A percentile compares a stretch with the other conserved stretches of the same genome.
Evolutionary conservation across 805 yeast species (phyloP).

Genomic region (Yarrowia deformans): DNA sequence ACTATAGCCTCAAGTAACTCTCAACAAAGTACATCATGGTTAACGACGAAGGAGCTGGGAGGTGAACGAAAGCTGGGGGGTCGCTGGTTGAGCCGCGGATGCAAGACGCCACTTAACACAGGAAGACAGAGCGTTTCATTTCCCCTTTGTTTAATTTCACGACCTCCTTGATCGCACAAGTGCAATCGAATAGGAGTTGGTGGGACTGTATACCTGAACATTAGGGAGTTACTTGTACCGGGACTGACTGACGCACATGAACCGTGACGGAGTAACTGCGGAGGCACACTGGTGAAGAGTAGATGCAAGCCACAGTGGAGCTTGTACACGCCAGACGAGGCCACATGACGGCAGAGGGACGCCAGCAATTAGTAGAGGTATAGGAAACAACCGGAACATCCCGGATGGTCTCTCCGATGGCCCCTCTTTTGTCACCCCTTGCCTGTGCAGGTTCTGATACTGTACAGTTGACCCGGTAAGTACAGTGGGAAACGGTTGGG

Average conservation of each 20-base stretch:
- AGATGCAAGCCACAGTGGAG: background rate
- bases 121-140: constrained; percentile 2
- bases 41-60: too few relatives aligned
- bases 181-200: background rate
- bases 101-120: background rate
- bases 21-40: background rate
- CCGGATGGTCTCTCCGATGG: background rate
- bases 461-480: background rate
- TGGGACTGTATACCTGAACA: background rate
- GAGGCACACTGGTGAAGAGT: background rate
- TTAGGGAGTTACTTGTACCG: too few relatives aligned
- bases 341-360: background rate
- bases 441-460: background rate
- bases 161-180: constrained; percentile 1
- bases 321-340: background rate
- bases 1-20: background rate
- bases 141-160: constrained; percentile 20
- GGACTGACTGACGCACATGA: background rate
- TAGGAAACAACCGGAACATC: background rate
- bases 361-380: background rate
- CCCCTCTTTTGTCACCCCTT: background rate
- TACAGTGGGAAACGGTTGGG: constrained; percentile 8
- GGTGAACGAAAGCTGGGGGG: background rate
- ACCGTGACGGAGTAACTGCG: background rate
- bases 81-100: background rate